These are phyloP conservation scores for Hypocreales sp. DNA, from an alignment of 2,329 filamentous ascomycete genomes.

Conservation along the genomic window DNA sequence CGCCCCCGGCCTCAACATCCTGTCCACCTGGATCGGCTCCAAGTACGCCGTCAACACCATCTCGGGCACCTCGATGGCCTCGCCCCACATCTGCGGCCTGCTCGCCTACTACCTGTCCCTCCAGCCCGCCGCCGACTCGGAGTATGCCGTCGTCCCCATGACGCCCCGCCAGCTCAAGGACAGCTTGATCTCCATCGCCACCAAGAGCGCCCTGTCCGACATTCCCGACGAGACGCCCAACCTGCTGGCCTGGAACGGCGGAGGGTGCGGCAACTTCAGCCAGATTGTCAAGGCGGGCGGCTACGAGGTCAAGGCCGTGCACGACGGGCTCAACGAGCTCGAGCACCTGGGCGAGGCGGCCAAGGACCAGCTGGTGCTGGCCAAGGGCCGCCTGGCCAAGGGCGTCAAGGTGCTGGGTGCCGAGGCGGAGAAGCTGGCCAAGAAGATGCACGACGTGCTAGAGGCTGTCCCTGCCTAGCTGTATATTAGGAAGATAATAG, in stretches of 20 bases:
- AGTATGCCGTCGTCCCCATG: constrained; percentile 77
- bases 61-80: constrained; percentile 98
- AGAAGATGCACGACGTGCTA: constrained; percentile 47
- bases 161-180: constrained; percentile 91
- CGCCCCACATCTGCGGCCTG: constrained; percentile 90
- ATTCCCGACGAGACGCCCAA: constrained; percentile 81
- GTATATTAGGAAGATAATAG: too few species aligned
- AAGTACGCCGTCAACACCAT: constrained; percentile 96
- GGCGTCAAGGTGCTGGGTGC: constrained; percentile 33
- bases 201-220: constrained; percentile 60
- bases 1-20: constrained; percentile 88
- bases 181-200: constrained; percentile 71
- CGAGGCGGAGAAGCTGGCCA: constrained; percentile 45
- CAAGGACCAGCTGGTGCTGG: constrained; percentile 43
- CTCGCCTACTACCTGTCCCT: constrained; percentile 96
- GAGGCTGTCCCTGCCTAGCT: too few species aligned
- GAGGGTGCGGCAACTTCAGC: constrained; percentile 81
- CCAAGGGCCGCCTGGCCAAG: constrained; percentile 39
- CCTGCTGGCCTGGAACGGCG: constrained; percentile 97
- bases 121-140: constrained; percentile 78
- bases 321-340: constrained; percentile 38
- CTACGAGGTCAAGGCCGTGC: constrained; percentile 41
- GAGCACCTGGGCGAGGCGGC: constrained; percentile 46
- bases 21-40: constrained; percentile 97
- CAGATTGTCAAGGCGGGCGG: constrained; percentile 61